Conservation (phyloP, 306 rosid genomes). For the Inga oerstediana region DNA sequence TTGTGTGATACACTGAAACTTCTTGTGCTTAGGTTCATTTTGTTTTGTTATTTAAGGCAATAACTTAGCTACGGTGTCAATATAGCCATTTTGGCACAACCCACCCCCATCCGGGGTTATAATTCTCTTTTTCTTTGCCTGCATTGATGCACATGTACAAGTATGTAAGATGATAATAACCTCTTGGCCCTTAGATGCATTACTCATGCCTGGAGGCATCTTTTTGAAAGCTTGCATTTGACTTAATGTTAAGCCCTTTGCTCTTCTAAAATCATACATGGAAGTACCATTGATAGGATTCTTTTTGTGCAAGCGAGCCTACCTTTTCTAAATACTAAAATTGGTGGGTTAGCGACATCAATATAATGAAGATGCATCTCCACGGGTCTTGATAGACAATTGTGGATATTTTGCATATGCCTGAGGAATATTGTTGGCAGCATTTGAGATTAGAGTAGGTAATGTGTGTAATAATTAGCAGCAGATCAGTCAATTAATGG, state of each 20-base stretch:
- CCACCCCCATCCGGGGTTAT: no score
- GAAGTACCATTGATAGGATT: neutral
- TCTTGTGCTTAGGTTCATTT: constrained; percentile 6
- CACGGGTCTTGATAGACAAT: neutral
- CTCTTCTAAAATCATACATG: neutral
- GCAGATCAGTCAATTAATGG: neutral
- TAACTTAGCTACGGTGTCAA: neutral
- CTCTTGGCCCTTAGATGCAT: neutral
- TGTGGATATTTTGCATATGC: constrained; percentile 10
- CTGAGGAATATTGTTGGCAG: neutral
- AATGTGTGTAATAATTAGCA: constrained; percentile 7
- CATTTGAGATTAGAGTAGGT: neutral
- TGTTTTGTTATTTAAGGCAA: neutral
- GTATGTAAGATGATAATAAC: neutral
- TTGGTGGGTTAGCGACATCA: neutral
- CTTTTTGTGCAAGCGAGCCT: constrained; percentile 4
- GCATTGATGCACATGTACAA: neutral
- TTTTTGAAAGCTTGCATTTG: constrained; percentile 3
- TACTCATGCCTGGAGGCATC: neutral
- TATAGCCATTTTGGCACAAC: neutral
- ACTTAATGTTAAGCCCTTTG: neutral
- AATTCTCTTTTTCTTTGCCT: neutral
- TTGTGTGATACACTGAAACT: constrained; percentile 19
- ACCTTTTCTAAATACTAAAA: constrained; percentile 11
- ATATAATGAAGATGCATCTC: neutral